These are phyloP conservation scores for Argentina anserina DNA, from an alignment of 306 rosid genomes.

Conservation along the genomic window DNA sequence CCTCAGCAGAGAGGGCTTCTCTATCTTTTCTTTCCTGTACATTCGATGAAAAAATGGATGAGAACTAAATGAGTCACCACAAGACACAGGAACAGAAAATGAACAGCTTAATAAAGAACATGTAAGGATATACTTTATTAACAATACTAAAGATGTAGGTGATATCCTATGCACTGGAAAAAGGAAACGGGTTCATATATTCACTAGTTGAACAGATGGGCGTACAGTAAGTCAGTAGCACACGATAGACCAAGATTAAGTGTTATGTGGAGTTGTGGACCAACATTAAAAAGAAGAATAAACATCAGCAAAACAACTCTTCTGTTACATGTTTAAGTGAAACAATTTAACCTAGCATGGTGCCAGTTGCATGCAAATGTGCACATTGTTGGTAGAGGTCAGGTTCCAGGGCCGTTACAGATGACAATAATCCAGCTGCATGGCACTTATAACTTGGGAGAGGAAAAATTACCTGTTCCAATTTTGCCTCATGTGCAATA, in stretches of 20 bases:
- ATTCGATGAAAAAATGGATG: conserved; percentile 16
- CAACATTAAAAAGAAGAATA: background rate
- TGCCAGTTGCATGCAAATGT: background rate
- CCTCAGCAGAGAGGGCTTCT: conserved; percentile 69
- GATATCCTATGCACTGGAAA: background rate
- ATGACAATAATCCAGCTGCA: background rate
- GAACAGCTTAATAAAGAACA: background rate
- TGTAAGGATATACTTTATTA: background rate
- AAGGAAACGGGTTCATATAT: background rate
- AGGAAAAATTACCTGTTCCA: conserved; percentile 59
- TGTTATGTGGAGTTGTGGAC: too few species aligned
- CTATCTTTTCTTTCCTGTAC: conserved; percentile 67
- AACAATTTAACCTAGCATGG: too few species aligned
- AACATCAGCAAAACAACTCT: background rate
- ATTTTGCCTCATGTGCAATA: conserved; percentile 54
- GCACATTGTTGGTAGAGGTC: background rate
- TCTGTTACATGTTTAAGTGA: too few species aligned
- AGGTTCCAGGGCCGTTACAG: background rate
- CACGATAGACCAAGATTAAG: too few species aligned
- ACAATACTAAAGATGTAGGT: background rate
- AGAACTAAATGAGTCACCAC: background rate
- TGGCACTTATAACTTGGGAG: background rate
- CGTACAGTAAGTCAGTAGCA: too few species aligned
- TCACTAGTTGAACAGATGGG: too few species aligned
- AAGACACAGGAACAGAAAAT: background rate